These are phyloP conservation scores for Chamaecrista fasciculata DNA, from an alignment of 306 rosid genomes.

Conservation along the genomic window DNA sequence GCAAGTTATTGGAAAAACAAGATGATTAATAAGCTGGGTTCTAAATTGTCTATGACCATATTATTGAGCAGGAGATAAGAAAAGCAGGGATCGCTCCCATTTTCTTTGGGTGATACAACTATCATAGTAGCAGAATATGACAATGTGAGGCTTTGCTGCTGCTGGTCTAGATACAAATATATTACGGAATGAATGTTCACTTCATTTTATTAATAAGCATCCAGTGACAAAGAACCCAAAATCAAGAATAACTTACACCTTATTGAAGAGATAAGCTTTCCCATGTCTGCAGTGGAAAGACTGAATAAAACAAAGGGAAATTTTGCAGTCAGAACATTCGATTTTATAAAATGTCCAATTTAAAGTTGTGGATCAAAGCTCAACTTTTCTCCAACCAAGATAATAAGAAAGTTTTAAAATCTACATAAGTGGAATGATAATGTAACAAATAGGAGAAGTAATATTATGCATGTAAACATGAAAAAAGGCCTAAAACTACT, in stretches of 20 bases:
- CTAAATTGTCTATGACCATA: not conserved
- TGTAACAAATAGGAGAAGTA: not conserved
- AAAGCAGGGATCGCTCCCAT: not conserved
- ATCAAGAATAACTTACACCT: constrained; percentile 86
- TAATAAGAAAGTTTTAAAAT: not conserved
- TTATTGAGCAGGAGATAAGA: not conserved
- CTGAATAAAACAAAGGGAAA: constrained; percentile 67
- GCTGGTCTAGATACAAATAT: constrained; percentile 11
- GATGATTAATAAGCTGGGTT: not conserved
- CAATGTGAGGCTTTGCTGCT: not conserved
- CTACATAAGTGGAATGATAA: not conserved
- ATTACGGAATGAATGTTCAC: not conserved
- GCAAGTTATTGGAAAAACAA: constrained; percentile 2
- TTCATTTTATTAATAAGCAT: constrained; percentile 4
- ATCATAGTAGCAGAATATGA: constrained; percentile 11
- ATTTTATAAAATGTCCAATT: constrained; percentile 22
- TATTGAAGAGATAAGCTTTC: constrained; percentile 91
- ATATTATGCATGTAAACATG: not conserved
- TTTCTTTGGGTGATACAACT: not conserved
- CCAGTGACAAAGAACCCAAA: constrained; percentile 27
- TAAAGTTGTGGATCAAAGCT: constrained; percentile 10
- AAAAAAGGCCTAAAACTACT: not conserved
- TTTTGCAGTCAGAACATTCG: constrained; percentile 43
- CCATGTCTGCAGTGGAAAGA: constrained; percentile 85
- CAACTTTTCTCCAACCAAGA: not conserved